Evolutionary conservation across 2,329 filamentous ascomycete species (phyloP).

Genomic region (Hypoxylon sp.): DNA sequence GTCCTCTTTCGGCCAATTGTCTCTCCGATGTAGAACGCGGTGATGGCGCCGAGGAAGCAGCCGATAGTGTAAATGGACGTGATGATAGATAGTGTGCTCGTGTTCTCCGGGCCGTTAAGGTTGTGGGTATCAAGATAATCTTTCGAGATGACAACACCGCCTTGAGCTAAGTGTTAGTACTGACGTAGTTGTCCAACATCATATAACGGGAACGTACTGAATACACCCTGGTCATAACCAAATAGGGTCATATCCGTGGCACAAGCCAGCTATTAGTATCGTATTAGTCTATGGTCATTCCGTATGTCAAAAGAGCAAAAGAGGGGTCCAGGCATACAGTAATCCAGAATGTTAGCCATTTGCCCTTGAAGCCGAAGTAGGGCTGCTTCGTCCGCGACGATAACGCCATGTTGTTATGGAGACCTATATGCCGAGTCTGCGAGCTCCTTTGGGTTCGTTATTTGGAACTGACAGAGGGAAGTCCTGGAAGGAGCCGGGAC

Average conservation of each 20-base stretch:
- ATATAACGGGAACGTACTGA: conserved; percentile 54
- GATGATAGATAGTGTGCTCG: conserved; percentile 59
- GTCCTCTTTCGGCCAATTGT: conserved; percentile 60
- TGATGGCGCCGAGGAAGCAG: conserved; percentile 60
- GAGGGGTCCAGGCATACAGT: conserved; percentile 38
- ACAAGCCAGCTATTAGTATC: conserved; percentile 46
- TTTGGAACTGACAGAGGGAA: conserved; percentile 14
- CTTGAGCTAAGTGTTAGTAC: conserved; percentile 27
- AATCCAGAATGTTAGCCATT: conserved; percentile 53
- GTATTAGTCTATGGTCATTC: conserved; percentile 12
- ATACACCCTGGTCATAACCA: conserved; percentile 66
- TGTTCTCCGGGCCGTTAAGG: conserved; percentile 58
- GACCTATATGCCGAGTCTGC: conserved; percentile 4
- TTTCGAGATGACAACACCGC: conserved; percentile 67
- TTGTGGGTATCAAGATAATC: conserved; percentile 66
- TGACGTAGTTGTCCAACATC: background rate
- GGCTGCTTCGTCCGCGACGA: conserved; percentile 44
- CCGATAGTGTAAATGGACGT: conserved; percentile 63
- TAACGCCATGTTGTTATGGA: conserved; percentile 43
- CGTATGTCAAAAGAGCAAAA: background rate
- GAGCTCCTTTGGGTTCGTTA: conserved; percentile 16
- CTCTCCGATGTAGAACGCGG: conserved; percentile 60
- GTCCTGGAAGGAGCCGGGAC: conserved; percentile 7
- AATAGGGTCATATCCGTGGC: conserved; percentile 53
- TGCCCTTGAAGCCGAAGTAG: conserved; percentile 50